Base-by-base conservation (phyloP, 2,329 filamentous ascomycete species). In the Grosmannia clavigera region DNA sequence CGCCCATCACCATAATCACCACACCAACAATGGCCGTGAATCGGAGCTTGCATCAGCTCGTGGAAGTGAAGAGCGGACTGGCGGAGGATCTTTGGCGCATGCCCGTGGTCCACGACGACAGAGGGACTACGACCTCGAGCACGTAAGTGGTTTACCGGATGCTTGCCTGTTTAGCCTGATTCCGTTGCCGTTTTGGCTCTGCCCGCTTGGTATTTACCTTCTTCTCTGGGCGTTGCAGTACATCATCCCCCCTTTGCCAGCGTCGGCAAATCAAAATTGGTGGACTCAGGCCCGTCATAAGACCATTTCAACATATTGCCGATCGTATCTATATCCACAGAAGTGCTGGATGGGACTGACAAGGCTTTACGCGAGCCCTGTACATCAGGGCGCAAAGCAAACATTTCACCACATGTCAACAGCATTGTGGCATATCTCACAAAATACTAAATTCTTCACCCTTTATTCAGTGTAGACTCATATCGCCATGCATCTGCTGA, bases 71-170 rank as follows among this genome's bases (percentile, higher is more conserved):
- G 89, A 92, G 73, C 81, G 88, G 58, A 83, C 84, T 61, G 83
- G 83, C 38, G 79, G 76, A 38, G 78, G 81, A 56, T 78, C 81
- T 55, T 79, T 83, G 58, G 78, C 81, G 63, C 82, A 83, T 63
- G 79, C 80, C 12, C 78, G 88, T 62, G 87, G 87, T 22, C 86
- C 86, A 57, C 84, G 90, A 71, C 79, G 90, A 66, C 83, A 85
- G 62, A 82, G 90, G 62, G 90, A 95, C 68, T 89, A 86, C 71
- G 90, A 95, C 63, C 80, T 94, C 58, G 90, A 95, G 70, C 86
- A 86, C 78, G 89, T 91, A 70, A 80, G 82, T 80, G n/a, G 29
- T 53, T 1, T 1, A 16, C 43, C 16, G 35, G 9, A 29, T n/a
- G 9, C 2, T 19, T 19, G 51, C 31, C 7, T 40, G 4, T 25